Evolutionary conservation across 805 yeast species (phyloP).

Genomic region (Metschnikowia chrysomelidarum): DNA sequence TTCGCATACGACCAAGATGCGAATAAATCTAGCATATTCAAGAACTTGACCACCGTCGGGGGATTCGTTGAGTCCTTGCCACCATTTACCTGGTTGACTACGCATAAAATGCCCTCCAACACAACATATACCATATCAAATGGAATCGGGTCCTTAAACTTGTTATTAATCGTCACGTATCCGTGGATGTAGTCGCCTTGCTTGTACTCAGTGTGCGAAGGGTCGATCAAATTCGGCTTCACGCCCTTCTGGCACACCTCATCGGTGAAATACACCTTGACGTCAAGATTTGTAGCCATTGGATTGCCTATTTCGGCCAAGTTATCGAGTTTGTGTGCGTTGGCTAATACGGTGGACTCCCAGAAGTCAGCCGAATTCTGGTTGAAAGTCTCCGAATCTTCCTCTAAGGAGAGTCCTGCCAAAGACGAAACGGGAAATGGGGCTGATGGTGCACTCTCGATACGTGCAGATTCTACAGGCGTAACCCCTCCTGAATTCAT

Average conservation of each 20-base stretch:
- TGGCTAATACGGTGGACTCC: constrained; percentile 43
- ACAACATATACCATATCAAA: constrained; percentile 47
- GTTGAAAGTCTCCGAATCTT: constrained; percentile 12
- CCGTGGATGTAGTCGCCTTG: constrained; percentile 46
- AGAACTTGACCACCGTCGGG: constrained; percentile 32
- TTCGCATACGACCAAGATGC: constrained; percentile 46
- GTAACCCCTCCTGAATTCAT: constrained; percentile 19
- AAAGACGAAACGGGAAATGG: constrained; percentile 17
- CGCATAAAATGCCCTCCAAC: constrained; percentile 37
- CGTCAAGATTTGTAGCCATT: constrained; percentile 26
- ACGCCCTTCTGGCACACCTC: constrained; percentile 41
- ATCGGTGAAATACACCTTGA: constrained; percentile 36
- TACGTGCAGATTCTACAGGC: constrained; percentile 10
- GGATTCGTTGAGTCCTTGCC: constrained; percentile 25
- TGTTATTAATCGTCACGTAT: constrained; percentile 38
- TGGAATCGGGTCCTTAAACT: constrained; percentile 29
- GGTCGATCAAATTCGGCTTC: constrained; percentile 32
- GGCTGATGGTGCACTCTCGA: constrained; percentile 6
- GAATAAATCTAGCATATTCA: constrained; percentile 43
- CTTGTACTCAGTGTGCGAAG: constrained; percentile 31
- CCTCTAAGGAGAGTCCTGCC: constrained; percentile 4
- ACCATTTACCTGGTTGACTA: constrained; percentile 25
- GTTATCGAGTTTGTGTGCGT: constrained; percentile 39
- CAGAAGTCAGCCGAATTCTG: constrained; percentile 23
- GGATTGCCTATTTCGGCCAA: constrained; percentile 22